Evolutionary conservation across 371 early-diverging fungal genomes (phyloP), one percentile per base, ranked within the genome.

Genomic region (Mucor lusitanicus): DNA sequence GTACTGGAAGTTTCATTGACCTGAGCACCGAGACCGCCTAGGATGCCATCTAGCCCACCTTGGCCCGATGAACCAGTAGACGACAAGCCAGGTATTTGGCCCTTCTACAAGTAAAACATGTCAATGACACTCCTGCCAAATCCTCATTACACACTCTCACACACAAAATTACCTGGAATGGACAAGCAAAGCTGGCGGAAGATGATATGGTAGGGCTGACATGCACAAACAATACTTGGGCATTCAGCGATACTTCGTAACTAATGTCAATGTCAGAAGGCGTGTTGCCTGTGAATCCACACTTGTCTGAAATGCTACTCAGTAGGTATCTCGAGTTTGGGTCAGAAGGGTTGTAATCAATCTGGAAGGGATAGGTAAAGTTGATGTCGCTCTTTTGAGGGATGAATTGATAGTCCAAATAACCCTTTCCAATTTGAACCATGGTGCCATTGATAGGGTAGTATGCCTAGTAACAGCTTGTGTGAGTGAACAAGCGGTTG

Each of bases 201-300:
- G 68, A 65, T 13, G 54, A 30, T 42, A 82, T 79, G 21, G 59
- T 59, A 13, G 40, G 81, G 71, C 44, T 79, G 78, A 62, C 59
- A 13, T 76, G 72, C 33, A 85, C 74, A 40, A 77, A 76, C 21
- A 85, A 60, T 19, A 85, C 76, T 63, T 70, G 76, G 48, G 79
- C 72, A 11, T 74, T 69, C 39, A 85, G 60, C 27, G 68, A 73
- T 42, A 85, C 73, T 8, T 71, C 73, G 44, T 85, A 85, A 60
- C 79, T 70, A 57, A 85, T 75, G 19, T 68, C 71, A 32, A 84
- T 53, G 12, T 72, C 64, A 9, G 23, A 37, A 4, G 55, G 27
- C 1, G 63, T 27, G 17, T 40, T 25, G 1, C 59, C 59, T 3
- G 40, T 59, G 6, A 59, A 59, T 12, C 83, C 85, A 58, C 85